Conservation (phyloP, 371 early-diverging fungal genomes). For the Mucor velutinosus region DNA sequence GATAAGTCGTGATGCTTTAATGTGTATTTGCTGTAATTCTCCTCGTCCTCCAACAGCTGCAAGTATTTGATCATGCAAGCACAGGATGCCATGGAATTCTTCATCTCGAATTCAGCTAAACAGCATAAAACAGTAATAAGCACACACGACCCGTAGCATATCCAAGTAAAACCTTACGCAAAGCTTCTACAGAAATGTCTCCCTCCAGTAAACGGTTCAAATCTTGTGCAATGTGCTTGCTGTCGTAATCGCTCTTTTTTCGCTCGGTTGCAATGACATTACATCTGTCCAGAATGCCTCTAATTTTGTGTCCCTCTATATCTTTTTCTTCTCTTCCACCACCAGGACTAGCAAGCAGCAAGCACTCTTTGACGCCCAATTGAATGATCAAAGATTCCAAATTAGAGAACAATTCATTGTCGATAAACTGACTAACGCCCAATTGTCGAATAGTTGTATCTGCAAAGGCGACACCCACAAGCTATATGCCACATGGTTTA, state of each 20-base stretch:
- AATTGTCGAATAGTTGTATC: slow-evolving; percentile 81
- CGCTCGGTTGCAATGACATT: slow-evolving; percentile 74
- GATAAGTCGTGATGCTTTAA: slow-evolving; percentile 76
- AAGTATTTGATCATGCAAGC: slow-evolving; percentile 81
- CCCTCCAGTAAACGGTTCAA: slow-evolving; percentile 77
- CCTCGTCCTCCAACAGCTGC: slow-evolving; percentile 73
- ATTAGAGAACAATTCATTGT: slow-evolving; percentile 91
- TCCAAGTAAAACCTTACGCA: slow-evolving; percentile 70
- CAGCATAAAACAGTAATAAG: neutral
- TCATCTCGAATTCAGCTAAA: slow-evolving; percentile 82
- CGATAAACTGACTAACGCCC: slow-evolving; percentile 87
- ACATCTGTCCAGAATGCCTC: slow-evolving; percentile 71
- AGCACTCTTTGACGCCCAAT: slow-evolving; percentile 89
- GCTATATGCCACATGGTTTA: slow-evolving; percentile 29
- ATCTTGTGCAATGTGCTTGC: slow-evolving; percentile 85
- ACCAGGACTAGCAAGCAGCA: slow-evolving; percentile 63
- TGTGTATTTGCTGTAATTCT: slow-evolving; percentile 74
- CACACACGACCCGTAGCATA: no score
- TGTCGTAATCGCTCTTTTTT: slow-evolving; percentile 64
- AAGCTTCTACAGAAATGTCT: slow-evolving; percentile 64
- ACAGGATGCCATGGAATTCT: slow-evolving; percentile 75
- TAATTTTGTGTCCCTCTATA: slow-evolving; percentile 71
- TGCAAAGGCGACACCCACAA: slow-evolving; percentile 86
- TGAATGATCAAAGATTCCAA: slow-evolving; percentile 92
- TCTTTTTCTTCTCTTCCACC: slow-evolving; percentile 49